Evolutionary conservation across 2,329 filamentous ascomycete species (phyloP).

Genomic region (Zymoseptoria passerinii): DNA sequence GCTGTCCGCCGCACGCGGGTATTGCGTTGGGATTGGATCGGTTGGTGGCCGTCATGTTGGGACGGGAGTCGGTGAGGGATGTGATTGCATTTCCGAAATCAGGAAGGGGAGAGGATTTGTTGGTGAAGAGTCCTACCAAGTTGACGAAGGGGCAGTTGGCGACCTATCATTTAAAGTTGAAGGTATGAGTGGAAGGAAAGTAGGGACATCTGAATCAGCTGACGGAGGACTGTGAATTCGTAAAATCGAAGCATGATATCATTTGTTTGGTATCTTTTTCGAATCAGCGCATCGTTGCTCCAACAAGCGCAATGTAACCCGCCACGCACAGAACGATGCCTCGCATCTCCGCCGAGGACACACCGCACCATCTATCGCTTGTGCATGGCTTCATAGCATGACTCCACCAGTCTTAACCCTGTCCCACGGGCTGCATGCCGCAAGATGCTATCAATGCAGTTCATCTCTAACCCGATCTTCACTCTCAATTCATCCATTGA

Average conservation of each 20-base stretch:
- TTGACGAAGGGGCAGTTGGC: slow-evolving; percentile 54
- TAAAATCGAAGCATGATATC: background rate
- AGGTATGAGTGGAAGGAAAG: background rate
- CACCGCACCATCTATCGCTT: background rate
- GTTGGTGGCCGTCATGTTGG: slow-evolving; percentile 69
- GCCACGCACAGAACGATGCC: background rate
- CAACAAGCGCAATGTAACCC: background rate
- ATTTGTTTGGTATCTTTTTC: background rate
- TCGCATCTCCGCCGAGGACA: background rate
- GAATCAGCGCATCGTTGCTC: background rate
- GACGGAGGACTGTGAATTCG: background rate
- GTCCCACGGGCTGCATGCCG: background rate
- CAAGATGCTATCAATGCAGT: background rate
- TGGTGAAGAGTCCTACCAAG: slow-evolving; percentile 68
- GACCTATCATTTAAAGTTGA: slow-evolving; percentile 49
- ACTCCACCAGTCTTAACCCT: background rate
- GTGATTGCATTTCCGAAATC: slow-evolving; percentile 97
- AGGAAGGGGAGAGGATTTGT: slow-evolving; percentile 75
- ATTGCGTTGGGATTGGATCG: slow-evolving; percentile 90
- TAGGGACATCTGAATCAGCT: background rate
- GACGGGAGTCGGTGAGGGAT: slow-evolving; percentile 70
- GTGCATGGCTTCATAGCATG: background rate
- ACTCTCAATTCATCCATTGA: background rate
- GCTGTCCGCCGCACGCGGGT: slow-evolving; percentile 90
- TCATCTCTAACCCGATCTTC: background rate